Base-by-base conservation (phyloP, 441 rosid species). In the Sinapis alba region DNA sequence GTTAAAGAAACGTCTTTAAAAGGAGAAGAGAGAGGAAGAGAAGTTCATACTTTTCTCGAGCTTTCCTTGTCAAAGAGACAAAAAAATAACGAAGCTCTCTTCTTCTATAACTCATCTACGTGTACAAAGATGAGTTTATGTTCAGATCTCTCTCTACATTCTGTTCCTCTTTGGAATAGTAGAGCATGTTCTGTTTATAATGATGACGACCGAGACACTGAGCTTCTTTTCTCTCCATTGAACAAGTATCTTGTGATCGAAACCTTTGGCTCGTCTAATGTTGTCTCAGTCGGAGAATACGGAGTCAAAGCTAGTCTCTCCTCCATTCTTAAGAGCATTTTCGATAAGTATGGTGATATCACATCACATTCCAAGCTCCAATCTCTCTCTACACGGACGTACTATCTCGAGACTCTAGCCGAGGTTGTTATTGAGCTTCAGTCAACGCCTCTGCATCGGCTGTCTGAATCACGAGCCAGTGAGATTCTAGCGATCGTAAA, bases 321-420 rank as follows among this genome's bases (percentile, higher is more conserved):
- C 12, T 76, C 71, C 0, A 76, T 68, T 71, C 71, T 76, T 76
- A 43, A 70, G 11, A 70, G 3, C 45, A 76, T 70, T 7, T 70
- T 76, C 34, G 71, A 70, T 26, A 76, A 70, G 62, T 70, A 64
- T 41, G 80, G 80, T 57, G 80, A 76, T 24, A 76, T 76, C 4
- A 19, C 75, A 64, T 57, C 67, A 16, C 21, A 57, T 16, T 76
- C 75, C 5, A 76, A 58, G 75, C 61, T 70, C 11, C 34, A 71
- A 0, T 77, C 80, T 43, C 76, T 77, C 10, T 64, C 75, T n/a
- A 58, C 67, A 45, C 20, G 76, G 51, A 71, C 65, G n/a, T 75
- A 75, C 67, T 72, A 64, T 15, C 80, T 77, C 24, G 67, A 77
- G 70, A 70, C 56, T 2, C 43, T 77, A 30, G 72, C 76, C 0